Base-by-base conservation (phyloP, 345 rosid species). In the Crucihimalaya himalaica region DNA sequence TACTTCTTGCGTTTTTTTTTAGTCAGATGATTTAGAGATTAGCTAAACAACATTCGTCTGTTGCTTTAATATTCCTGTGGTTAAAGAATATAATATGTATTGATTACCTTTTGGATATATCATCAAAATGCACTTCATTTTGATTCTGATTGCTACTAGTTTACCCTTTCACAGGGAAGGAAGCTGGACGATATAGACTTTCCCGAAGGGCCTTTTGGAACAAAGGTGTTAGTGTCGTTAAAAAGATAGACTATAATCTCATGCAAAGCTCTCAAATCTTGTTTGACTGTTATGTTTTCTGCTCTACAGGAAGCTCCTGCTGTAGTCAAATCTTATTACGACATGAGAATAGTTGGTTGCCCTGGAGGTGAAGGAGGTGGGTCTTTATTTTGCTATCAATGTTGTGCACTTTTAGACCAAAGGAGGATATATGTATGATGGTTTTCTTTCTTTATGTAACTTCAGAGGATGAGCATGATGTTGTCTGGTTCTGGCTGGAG, bases 401-500 rank as follows among this genome's bases (percentile, higher is more conserved):
- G 10, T 14, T 27, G 19, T 54, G 35, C 18, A 15, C 15, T 8
- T n/a, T 27, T 15, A 15, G 59, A 54, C 20, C 20, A 7, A 54
- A 15, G 59, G 37, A 54, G n/a, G n/a, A n/a, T n/a, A n/a, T n/a
- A n/a, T 29, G 27, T 53, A 2, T 53, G 34, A 53, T 27, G 16
- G 1, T 25, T 14, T 25, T 53, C 58, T 21, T 51, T 51, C 55
- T 31, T 28, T 16, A 12, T 11, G 25, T 48, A 43, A 35, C 59
- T 60, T 45, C 79, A 92, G 96, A 89, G 86, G 96, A 88, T 40
- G 97, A 92, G 69, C 97, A 92, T 70, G 93, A 92, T 55, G 89
- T 92, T 56, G 89, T 89, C 45, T 92, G 96, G 96, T 92, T 92
- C 80, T 88, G 96, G 97, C 83, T 89, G 83, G 83, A 85, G 88